phyloP scores from a whole-genome alignment of 176 grass and related monocot genomes.

The Elaeis guineensis region DNA sequence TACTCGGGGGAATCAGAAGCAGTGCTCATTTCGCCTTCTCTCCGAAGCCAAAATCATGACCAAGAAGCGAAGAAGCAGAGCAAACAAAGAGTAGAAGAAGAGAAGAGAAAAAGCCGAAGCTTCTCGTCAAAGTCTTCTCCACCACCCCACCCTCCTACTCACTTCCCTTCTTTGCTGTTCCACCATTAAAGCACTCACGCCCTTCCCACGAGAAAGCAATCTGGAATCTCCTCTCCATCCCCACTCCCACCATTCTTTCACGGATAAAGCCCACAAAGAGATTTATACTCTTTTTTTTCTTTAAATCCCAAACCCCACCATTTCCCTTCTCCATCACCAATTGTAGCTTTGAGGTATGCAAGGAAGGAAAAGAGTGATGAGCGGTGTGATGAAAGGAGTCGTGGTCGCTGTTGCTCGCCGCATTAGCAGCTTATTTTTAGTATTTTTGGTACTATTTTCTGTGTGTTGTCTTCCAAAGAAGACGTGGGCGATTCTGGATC shows the following conservation, averaged over 20 bases:
- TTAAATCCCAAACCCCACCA: no score
- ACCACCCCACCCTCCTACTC: slow-evolving; percentile 3
- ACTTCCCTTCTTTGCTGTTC: background rate
- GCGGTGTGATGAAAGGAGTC: no score
- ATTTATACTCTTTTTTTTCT: no score
- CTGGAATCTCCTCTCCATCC: background rate
- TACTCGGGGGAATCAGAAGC: background rate
- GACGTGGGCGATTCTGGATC: slow-evolving; percentile 54
- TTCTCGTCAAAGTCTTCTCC: slow-evolving; percentile 23
- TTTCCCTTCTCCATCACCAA: no score
- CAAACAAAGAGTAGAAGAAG: background rate
- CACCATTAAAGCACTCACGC: slow-evolving; percentile 38
- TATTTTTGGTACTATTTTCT: slow-evolving; percentile 7
- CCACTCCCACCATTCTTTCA: slow-evolving; percentile 6
- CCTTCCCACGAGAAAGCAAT: slow-evolving; percentile 16
- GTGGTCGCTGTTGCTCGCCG: background rate
- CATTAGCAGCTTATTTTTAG: slow-evolving; percentile 18
- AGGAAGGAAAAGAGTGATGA: no score
- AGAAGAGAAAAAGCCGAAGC: slow-evolving; percentile 14
- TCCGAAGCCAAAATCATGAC: slow-evolving; percentile 31
- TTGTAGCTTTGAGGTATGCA: no score
- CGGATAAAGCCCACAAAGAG: no score
- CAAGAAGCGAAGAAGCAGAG: no score
- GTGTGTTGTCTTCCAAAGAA: no score
- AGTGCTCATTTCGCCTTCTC: slow-evolving; percentile 27